phyloP scores from a whole-genome alignment of 805 yeast species.

The Hyphopichia homilentoma region DNA sequence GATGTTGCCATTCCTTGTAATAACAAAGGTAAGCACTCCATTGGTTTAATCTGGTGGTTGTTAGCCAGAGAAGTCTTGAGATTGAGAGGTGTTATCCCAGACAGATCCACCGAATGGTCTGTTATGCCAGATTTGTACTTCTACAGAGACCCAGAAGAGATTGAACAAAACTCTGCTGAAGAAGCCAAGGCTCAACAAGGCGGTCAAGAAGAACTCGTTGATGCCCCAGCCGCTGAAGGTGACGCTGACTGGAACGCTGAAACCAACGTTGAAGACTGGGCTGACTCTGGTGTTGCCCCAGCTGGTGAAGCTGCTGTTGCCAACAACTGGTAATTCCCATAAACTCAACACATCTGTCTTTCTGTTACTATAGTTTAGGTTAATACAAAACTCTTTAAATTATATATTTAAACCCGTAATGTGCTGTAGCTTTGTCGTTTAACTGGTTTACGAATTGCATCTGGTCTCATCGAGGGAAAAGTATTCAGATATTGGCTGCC shows the following conservation, averaged over 20 bases:
- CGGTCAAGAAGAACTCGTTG: conserved; percentile 51
- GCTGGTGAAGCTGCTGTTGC: conserved; percentile 77
- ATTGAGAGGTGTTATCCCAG: conserved; percentile 95
- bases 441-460: too few relatives aligned
- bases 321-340: conserved; percentile 42
- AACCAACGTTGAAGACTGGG: conserved; percentile 66
- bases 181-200: conserved; percentile 52
- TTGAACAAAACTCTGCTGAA: conserved; percentile 71
- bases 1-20: conserved; percentile 99
- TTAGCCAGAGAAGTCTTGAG: conserved; percentile 98
- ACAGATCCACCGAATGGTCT: conserved; percentile 96
- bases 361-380: too few relatives aligned
- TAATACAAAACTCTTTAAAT: too few relatives aligned
- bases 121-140: conserved; percentile 99
- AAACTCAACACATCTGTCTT: too few relatives aligned
- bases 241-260: conserved; percentile 54
- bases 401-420: too few relatives aligned
- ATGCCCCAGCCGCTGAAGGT: conserved; percentile 62
- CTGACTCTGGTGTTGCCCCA: conserved; percentile 50
- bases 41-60: conserved; percentile 99
- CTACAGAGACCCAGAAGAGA: conserved; percentile 99
- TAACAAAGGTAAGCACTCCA: conserved; percentile 99
- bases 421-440: too few relatives aligned
- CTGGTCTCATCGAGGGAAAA: too few relatives aligned
- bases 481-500: too few relatives aligned